A percentile compares a stretch with the other conserved stretches of the same genome.
Evolutionary conservation across 441 rosid species (phyloP).

Genomic region (Bruguiera hainesii): DNA sequence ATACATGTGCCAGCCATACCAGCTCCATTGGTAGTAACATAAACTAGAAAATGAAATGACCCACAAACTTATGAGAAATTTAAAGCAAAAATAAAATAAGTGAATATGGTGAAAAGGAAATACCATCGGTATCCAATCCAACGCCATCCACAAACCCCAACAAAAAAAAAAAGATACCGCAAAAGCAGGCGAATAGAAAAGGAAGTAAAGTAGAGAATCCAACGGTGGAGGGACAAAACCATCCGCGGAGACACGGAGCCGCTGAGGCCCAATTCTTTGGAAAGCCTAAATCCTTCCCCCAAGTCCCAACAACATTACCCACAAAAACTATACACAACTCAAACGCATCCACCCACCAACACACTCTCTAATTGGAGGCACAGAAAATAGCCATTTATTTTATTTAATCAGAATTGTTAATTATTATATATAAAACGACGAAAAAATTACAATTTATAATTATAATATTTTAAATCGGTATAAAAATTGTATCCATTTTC

Average conservation of each 20-base stretch:
- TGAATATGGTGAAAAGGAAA: slow-evolving; percentile 16
- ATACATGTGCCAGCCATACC: slow-evolving; percentile 23
- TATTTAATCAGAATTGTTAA: no score
- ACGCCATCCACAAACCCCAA: not conserved
- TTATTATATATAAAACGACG: no score
- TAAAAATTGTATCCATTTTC: no score
- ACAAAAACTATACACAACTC: not conserved
- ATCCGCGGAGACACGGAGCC: slow-evolving; percentile 96
- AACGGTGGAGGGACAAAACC: slow-evolving; percentile 54
- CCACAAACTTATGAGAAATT: not conserved
- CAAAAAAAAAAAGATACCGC: no score
- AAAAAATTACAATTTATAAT: no score
- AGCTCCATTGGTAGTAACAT: not conserved
- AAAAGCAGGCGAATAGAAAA: no score
- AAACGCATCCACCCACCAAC: slow-evolving; percentile 2
- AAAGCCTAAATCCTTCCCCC: slow-evolving; percentile 13
- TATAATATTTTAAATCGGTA: no score
- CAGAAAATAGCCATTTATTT: no score
- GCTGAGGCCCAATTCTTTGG: slow-evolving; percentile 64
- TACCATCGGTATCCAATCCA: slow-evolving; percentile 12
- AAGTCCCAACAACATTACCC: not conserved
- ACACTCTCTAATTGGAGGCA: no score
- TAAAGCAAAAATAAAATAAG: not conserved
- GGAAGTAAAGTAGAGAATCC: slow-evolving; percentile 26
- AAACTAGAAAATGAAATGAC: slow-evolving; percentile 9